A percentile compares a stretch with the other conserved stretches of the same genome.
Evolutionary conservation across 75 land plant genomes (phyloP).

Genomic region (Pinus tabuliformis): DNA sequence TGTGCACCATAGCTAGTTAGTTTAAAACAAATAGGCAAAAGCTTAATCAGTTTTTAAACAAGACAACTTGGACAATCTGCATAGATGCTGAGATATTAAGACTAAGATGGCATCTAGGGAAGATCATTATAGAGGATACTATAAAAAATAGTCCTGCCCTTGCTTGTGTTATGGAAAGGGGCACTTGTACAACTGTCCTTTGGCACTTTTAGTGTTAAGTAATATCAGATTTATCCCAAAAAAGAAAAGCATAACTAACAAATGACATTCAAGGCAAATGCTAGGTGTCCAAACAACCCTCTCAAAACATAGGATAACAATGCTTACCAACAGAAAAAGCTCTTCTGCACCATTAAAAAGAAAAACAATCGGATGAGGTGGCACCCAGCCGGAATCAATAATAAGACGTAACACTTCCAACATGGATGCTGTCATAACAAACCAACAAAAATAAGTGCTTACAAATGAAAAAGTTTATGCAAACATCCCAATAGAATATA

Average conservation of each 20-base stretch:
- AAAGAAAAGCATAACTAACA: too few species aligned
- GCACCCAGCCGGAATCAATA: conserved; percentile 84
- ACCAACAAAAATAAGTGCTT: background rate
- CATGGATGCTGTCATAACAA: conserved; percentile 65
- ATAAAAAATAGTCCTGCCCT: background rate
- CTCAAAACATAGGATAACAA: background rate
- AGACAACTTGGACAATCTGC: background rate
- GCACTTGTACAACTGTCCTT: too few species aligned
- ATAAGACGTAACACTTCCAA: conserved; percentile 74
- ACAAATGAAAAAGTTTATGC: background rate
- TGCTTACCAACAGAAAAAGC: conserved; percentile 75
- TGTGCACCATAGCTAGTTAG: too few species aligned
- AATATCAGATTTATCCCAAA: too few species aligned
- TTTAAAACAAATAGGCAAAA: background rate
- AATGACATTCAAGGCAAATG: background rate
- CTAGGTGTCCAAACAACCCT: background rate
- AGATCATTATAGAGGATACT: background rate
- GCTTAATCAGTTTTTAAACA: background rate
- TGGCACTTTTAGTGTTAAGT: too few species aligned
- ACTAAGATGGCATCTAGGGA: background rate
- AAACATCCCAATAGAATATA: background rate
- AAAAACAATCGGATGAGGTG: conserved; percentile 83
- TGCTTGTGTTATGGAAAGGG: too few species aligned
- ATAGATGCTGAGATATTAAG: background rate
- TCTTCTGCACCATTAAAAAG: conserved; percentile 99